Base-by-base conservation (phyloP, 192 early-diverging fungal species). In the Backusella mclennaniae region DNA sequence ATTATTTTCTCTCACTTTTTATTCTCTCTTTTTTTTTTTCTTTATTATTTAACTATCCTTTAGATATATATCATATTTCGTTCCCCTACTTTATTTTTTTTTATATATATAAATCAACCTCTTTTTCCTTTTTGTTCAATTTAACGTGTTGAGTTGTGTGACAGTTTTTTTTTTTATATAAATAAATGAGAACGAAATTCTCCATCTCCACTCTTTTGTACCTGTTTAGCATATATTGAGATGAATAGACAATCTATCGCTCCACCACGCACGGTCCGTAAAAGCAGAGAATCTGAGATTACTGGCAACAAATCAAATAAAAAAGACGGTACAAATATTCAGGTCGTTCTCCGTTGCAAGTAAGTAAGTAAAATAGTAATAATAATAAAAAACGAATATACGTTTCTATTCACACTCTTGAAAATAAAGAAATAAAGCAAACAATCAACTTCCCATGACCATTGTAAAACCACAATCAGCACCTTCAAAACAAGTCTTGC, bases 281-380 rank as follows among this genome's bases (percentile, higher is more conserved):
- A 68, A 35, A 15, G 3, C 9, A 33, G 44, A 72, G 26, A 72
- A 15, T 46, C 36, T 46, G 70, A 72, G 15, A 1, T 29, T 12
- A 2, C 1, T 23, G 26, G 56, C 6, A 63, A 26, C 12, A 63
- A 56, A 17, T 0, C 66, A 0, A 36, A 14, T 36, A 69, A 67
- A 17, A 71, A 77, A 44, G 93, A 93, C 56, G 92, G 87, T 67
- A 87, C 92, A 21, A 94, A 95, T 70, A 95, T 95, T 38, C 93
- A 95, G 75, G 94, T 94, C 0, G 89, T 93, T 3, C 89, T 95
- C 17, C 87, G 94, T 42, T 94, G 92, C 83, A 85, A 91, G 92
- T 92, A 87, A 81, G 76, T 53, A 35, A 59, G 35, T 29, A 35
- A 0, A 6, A 9, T 1, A n/a, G 39, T 39, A 17, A 39, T 11